phyloP scores from a whole-genome alignment of 2,329 filamentous ascomycete genomes.

The Incumbomyces lentus region DNA sequence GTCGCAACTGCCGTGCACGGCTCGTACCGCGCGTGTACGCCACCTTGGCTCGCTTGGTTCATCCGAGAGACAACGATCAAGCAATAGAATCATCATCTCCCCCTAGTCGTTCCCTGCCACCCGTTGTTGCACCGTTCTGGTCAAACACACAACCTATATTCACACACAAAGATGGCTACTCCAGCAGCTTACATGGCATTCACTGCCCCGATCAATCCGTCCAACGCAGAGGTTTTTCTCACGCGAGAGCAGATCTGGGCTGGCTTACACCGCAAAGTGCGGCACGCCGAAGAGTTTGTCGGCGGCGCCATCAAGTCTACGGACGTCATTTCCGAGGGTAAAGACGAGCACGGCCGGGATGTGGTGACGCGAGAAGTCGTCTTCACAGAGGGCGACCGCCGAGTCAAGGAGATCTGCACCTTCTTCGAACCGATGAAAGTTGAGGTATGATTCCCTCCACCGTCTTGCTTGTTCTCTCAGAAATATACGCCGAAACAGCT shows the following conservation, averaged over 20 bases:
- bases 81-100: no score
- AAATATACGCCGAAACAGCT: background rate
- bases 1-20: no score
- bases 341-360: slow-evolving; percentile 12
- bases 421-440: slow-evolving; percentile 21
- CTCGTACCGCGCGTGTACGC: no score
- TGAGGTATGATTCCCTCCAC: slow-evolving; percentile 13
- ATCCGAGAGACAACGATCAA: no score
- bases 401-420: slow-evolving; percentile 20
- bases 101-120: no score
- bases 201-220: slow-evolving; percentile 30
- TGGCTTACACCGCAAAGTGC: slow-evolving; percentile 24
- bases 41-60: no score
- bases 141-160: background rate
- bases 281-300: slow-evolving; percentile 22
- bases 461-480: background rate
- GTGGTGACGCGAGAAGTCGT: slow-evolving; percentile 22
- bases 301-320: slow-evolving; percentile 21
- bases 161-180: slow-evolving; percentile 3
- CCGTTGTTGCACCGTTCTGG: no score
- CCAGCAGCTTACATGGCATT: slow-evolving; percentile 28
- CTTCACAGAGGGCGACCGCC: slow-evolving; percentile 19
- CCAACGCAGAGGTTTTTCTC: slow-evolving; percentile 23
- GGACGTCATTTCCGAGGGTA: slow-evolving; percentile 15
- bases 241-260: slow-evolving; percentile 28